Evolutionary conservation across 2,329 filamentous ascomycete species (phyloP), one percentile per base, ranked within the genome.

Genomic region (Aureobasidium sp.): DNA sequence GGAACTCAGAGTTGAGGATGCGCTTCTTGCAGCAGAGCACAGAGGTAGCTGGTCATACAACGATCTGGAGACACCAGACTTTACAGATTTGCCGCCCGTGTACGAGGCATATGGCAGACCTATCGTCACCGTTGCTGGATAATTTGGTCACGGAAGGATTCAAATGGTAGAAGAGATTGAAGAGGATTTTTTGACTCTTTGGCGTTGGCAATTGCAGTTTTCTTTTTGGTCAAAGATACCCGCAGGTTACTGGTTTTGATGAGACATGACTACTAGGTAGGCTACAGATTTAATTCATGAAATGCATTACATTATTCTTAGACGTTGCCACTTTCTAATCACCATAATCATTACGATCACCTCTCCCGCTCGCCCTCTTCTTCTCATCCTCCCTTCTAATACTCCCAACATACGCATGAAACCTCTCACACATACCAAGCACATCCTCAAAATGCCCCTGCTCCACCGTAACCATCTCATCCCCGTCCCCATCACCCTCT

Each of bases 21-120:
- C 69, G 37, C 66, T 74, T 60, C 75, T 75, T 60, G 63, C 65
- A 6, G n/a, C 43, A 9, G 33, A 49, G 13, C 42, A 42, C 25
- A 37, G 43, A 29, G 55, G 43, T 23, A 58, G 55, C 17, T 58
- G 55, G 55, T 33, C 33, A 19, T 31, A 47, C 17, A 19, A 47
- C 11, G 33, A 38, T 4, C 31, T 58, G 10, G 55, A 47, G 10
- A 58, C 42, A 1, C 55, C 55, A 19, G 43, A 47, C 1, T n/a
- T 21, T 3, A 25, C 38, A 13, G 55, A 58, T 29, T 2, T 58
- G 11, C 55, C 55, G 4, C 55, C 55, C 1, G 43, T 40, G 23
- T 58, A 58, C 8, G 55, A 58, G 17, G 55, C 33, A 19, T 47
- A 29, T 13, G 17, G 33, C 11, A 58, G 42, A 49, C 43, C 55